phyloP scores from a whole-genome alignment of 495 filamentous ascomycete species.

The Xylaria acuta region DNA sequence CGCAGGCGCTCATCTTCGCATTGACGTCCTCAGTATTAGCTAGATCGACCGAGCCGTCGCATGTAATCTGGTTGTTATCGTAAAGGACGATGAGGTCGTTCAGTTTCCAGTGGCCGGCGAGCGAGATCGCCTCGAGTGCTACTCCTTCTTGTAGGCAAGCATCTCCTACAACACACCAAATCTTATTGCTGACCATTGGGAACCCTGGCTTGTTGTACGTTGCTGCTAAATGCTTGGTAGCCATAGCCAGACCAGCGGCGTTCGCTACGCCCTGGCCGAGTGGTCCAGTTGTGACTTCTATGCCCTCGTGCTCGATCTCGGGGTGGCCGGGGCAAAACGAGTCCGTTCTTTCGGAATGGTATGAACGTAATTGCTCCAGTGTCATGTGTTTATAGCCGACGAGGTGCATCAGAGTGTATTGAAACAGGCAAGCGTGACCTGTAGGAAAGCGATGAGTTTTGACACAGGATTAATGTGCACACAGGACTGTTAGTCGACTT shows the following conservation, averaged over 20 bases:
- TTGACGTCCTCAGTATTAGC: slow-evolving; percentile 65
- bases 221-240: slow-evolving; percentile 61
- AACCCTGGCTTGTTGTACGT: slow-evolving; percentile 59
- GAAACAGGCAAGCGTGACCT: slow-evolving; percentile 66
- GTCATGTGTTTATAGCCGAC: slow-evolving; percentile 65
- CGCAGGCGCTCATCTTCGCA: slow-evolving; percentile 62
- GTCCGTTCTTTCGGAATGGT: slow-evolving; percentile 60
- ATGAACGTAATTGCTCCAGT: slow-evolving; percentile 65
- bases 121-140: slow-evolving; percentile 61
- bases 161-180: slow-evolving; percentile 65
- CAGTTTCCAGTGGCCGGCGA: slow-evolving; percentile 62
- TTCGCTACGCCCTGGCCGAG: slow-evolving; percentile 67
- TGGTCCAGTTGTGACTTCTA: slow-evolving; percentile 69
- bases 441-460: not conserved
- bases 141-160: slow-evolving; percentile 67
- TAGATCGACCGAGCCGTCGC: slow-evolving; percentile 63
- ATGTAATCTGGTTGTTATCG: slow-evolving; percentile 67
- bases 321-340: slow-evolving; percentile 65
- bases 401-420: slow-evolving; percentile 64
- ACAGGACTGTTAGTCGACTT: not conserved
- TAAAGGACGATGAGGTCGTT: slow-evolving; percentile 64
- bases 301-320: slow-evolving; percentile 65
- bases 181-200: slow-evolving; percentile 56
- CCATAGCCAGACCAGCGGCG: slow-evolving; percentile 65
- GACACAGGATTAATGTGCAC: not conserved